Percentiles rank a stretch among this genome's conserved stretches.
Conservation (phyloP, 495 filamentous ascomycete species). For the Penicillium silybi region DNA sequence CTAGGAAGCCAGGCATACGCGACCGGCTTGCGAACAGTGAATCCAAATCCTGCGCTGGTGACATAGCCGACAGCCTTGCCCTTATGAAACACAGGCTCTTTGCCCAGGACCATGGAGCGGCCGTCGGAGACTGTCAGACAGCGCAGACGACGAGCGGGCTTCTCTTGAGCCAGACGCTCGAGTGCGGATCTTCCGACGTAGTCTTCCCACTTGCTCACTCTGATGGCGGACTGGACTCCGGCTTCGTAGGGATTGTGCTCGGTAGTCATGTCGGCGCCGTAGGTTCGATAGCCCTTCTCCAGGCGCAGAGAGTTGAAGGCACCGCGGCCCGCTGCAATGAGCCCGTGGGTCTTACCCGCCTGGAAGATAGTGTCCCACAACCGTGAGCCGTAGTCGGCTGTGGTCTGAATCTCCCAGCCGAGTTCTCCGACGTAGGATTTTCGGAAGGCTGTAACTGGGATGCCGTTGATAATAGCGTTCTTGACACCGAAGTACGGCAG, state of each 20-base stretch:
- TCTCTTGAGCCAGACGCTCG: slow-evolving; percentile 18
- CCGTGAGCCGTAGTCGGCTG: slow-evolving; percentile 40
- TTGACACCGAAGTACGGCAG: slow-evolving; percentile 40
- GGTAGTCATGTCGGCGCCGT: slow-evolving; percentile 43
- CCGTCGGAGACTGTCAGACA: slow-evolving; percentile 45
- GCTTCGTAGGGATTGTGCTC: slow-evolving; percentile 50
- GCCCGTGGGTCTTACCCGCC: slow-evolving; percentile 42
- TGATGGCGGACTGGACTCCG: slow-evolving; percentile 34
- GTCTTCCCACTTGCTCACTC: slow-evolving; percentile 31
- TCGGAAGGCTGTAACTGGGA: slow-evolving; percentile 40
- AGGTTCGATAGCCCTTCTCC: slow-evolving; percentile 45
- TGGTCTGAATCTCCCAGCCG: slow-evolving; percentile 50
- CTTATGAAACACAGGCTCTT: slow-evolving; percentile 45
- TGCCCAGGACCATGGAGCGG: slow-evolving; percentile 43
- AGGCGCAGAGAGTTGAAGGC: slow-evolving; percentile 47
- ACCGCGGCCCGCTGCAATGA: slow-evolving; percentile 43
- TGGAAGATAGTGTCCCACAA: slow-evolving; percentile 45
- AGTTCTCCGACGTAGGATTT: slow-evolving; percentile 48
- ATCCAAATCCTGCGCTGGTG: slow-evolving; percentile 46
- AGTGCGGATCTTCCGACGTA: slow-evolving; percentile 40
- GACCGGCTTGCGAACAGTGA: slow-evolving; percentile 40
- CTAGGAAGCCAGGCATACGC: slow-evolving; percentile 46
- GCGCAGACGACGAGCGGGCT: slow-evolving; percentile 28
- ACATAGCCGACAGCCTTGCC: slow-evolving; percentile 42
- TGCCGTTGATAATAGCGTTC: slow-evolving; percentile 28